Conservation (phyloP, 768 basidiomycete species). For the Russula sp. region DNA sequence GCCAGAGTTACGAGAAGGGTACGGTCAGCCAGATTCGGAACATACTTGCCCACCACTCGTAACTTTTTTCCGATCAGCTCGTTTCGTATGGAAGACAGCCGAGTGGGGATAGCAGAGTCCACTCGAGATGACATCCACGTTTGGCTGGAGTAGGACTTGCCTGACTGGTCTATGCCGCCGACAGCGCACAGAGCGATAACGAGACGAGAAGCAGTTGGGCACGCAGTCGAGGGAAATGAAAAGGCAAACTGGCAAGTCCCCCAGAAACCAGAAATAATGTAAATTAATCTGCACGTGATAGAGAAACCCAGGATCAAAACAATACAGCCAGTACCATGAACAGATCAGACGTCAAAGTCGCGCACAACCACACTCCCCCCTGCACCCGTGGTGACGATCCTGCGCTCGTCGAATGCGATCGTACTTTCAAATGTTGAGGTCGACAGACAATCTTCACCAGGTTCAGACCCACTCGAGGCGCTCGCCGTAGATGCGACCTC, state of each 20-base stretch:
- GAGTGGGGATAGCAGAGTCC: slow-evolving; percentile 18
- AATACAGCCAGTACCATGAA: background rate
- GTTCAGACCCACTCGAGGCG: slow-evolving; percentile 24
- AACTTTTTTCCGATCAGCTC: slow-evolving; percentile 21
- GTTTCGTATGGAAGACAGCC: slow-evolving; percentile 14
- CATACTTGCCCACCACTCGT: slow-evolving; percentile 21
- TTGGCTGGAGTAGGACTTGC: background rate
- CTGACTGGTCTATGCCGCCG: background rate
- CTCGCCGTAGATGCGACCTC: slow-evolving; percentile 30
- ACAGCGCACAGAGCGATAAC: background rate
- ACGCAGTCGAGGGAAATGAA: background rate
- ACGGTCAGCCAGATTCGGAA: background rate
- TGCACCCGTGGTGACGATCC: slow-evolving; percentile 46
- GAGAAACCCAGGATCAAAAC: no score
- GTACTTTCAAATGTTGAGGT: slow-evolving; percentile 29
- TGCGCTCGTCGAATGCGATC: slow-evolving; percentile 66
- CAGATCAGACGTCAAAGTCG: slow-evolving; percentile 48
- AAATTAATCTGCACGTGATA: background rate
- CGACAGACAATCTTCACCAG: background rate
- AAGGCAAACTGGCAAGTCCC: background rate
- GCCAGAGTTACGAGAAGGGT: background rate
- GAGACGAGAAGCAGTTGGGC: background rate
- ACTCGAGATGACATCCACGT: slow-evolving; percentile 11
- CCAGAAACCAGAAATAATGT: no score
- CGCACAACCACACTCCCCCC: slow-evolving; percentile 37